Evolutionary conservation across 1,284 basidiomycete species (phyloP), one percentile per base, ranked within the genome.

Genomic region (Irpex sp.): DNA sequence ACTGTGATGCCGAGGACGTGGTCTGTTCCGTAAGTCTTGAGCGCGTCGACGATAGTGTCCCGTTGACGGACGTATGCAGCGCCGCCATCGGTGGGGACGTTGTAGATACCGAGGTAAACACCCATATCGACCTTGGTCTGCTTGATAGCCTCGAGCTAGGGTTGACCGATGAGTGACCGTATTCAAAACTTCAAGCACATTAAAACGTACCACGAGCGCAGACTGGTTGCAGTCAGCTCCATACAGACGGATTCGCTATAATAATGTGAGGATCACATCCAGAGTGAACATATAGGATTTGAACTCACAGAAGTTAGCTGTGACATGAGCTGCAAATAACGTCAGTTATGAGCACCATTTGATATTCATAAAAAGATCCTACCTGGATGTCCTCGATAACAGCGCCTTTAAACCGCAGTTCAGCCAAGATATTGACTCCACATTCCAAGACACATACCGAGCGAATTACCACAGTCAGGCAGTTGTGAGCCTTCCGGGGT

Each of bases 61-160:
- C 86, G 84, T 76, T 98, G 96, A 56, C 90, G 82, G 1, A 75
- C 68, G 74, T 94, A 97, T 1, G 90, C 88, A 0, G 81, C 78
- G 34, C 90, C 64, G 36, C 36, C 85, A 66, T 90, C 87, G 59
- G 81, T 84, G 44, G 89, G 73, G 8, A 81, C 69, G 34, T 82
- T 81, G 74, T 89, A 98, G 70, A 93, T 93, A 36, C 89, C 96
- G n/a, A 95, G 81, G 76, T 82, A 97, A 13, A 98, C 91, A 8
- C 78, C 80, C 85, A 98, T 83, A 76, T 97, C 83, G 61, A 94
- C 92, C 75, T 97, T 93, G 58, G 95, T 97, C 70, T 89, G 86
- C 71, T 91, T 81, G 73, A 99, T 93, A 0, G 92, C 93, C 68
- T 93, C 86, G 44, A 95, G 81, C 85, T 77, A 34, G n/a, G 9